Evolutionary conservation across 495 filamentous ascomycete species (phyloP).

Genomic region (Clavariopsis aquatica): DNA sequence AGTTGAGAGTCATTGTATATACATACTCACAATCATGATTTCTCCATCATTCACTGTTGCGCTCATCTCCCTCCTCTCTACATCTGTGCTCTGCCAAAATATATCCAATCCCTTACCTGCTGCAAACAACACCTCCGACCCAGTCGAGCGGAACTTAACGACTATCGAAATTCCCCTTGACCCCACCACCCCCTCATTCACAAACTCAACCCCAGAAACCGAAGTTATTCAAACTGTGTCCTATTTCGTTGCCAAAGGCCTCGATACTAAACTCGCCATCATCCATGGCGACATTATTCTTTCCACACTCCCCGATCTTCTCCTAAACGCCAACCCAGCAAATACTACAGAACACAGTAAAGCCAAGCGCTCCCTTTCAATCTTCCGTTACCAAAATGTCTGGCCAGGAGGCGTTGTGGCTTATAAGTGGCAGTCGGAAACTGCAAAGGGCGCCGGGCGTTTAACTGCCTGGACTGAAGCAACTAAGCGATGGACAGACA

Average conservation of each 20-base stretch:
- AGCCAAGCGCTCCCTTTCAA: constrained; percentile 18
- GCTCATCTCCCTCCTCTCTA: background rate
- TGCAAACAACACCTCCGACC: constrained; percentile 1
- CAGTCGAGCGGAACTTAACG: background rate
- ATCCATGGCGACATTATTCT: constrained; percentile 27
- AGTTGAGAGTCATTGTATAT: background rate
- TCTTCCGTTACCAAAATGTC: constrained; percentile 14
- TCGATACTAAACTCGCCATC: constrained; percentile 16
- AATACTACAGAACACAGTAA: background rate
- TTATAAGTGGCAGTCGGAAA: constrained; percentile 20
- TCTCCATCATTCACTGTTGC: constrained; percentile 1
- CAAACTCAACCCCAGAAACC: constrained; percentile 9
- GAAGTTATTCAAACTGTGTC: constrained; percentile 3
- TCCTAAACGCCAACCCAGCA: background rate
- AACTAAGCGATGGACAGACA: constrained; percentile 22
- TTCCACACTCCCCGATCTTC: constrained; percentile 14
- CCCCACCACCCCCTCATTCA: constrained; percentile 1
- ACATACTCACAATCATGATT: background rate
- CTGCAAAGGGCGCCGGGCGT: constrained; percentile 2
- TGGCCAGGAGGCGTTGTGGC: constrained; percentile 23
- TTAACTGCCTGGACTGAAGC: constrained; percentile 19
- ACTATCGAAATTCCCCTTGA: constrained; percentile 13
- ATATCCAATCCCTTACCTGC: background rate
- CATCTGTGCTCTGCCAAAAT: background rate
- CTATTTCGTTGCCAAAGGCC: constrained; percentile 9